phyloP scores from a whole-genome alignment of 2,329 filamentous ascomycete species.

The Thermomyces lanuginosus region DNA sequence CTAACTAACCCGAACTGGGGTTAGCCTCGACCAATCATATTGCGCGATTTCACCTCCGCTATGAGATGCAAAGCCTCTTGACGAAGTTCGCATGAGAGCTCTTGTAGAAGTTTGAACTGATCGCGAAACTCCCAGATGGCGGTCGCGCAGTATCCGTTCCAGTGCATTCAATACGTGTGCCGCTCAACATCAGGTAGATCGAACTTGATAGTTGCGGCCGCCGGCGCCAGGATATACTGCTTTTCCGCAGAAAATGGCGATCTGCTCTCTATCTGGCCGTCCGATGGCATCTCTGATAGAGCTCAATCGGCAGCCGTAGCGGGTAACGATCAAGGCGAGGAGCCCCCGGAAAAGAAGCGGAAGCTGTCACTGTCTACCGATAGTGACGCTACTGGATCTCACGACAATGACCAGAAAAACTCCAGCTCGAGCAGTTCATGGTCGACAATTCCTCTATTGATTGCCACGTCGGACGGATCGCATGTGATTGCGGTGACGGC shows the following conservation, averaged over 20 bases:
- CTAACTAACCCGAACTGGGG: constrained; percentile 15
- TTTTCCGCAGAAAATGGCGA: constrained; percentile 44
- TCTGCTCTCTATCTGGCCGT: constrained; percentile 47
- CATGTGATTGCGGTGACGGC: constrained; percentile 63
- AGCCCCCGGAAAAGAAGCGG: constrained; percentile 29
- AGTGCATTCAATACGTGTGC: constrained; percentile 36
- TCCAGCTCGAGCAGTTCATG: constrained; percentile 14
- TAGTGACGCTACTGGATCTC: constrained; percentile 6
- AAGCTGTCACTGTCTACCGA: constrained; percentile 22
- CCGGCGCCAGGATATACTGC: constrained; percentile 54
- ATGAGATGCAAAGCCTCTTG: too few species aligned
- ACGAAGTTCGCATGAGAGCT: too few species aligned
- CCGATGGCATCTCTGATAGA: background rate
- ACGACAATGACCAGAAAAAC: constrained; percentile 7
- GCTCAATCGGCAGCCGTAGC: background rate
- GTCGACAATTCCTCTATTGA: constrained; percentile 54
- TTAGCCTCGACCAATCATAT: constrained; percentile 5
- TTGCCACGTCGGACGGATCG: constrained; percentile 46
- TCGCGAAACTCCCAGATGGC: too few species aligned
- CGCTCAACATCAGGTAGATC: too few species aligned
- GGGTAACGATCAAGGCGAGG: constrained; percentile 13
- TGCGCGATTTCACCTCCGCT: too few species aligned
- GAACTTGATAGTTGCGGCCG: constrained; percentile 52
- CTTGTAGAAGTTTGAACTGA: too few species aligned
- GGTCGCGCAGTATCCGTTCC: constrained; percentile 45